Percentiles rank a stretch among this genome's conserved stretches.
Conservation (phyloP, 1,284 basidiomycete genomes). For the Irpex lacteus region DNA sequence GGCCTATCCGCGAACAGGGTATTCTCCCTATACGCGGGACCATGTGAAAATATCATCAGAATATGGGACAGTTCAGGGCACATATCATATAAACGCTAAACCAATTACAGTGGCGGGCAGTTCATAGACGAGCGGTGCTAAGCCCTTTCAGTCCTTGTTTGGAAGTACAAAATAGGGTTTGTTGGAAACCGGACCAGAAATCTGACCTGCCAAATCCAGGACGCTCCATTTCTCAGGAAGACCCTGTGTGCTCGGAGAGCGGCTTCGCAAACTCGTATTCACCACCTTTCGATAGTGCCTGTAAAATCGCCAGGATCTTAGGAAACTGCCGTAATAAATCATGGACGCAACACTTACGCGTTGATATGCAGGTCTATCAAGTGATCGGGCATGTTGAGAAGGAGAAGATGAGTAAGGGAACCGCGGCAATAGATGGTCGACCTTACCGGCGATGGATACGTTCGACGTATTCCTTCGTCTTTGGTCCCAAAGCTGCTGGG, state of each 20-base stretch:
- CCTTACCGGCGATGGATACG: constrained; percentile 30
- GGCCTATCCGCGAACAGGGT: not conserved
- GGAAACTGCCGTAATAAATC: not conserved
- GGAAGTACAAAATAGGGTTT: not conserved
- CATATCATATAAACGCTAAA: not conserved
- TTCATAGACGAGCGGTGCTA: not conserved
- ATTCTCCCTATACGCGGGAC: constrained; percentile 1
- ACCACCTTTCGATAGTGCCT: constrained; percentile 35
- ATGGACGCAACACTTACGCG: constrained; percentile 24
- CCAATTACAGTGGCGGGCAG: not conserved
- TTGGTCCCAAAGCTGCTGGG: constrained; percentile 23
- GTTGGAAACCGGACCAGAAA: not conserved
- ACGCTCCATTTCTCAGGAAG: not conserved
- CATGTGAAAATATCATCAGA: constrained; percentile 3
- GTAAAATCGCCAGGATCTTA: constrained; percentile 1
- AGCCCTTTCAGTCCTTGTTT: not conserved
- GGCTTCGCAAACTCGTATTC: constrained; percentile 29
- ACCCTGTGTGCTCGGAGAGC: constrained; percentile 7
- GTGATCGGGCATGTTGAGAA: not conserved
- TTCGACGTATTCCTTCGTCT: constrained; percentile 27
- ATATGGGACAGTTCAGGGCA: not conserved
- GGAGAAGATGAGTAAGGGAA: constrained; percentile 1
- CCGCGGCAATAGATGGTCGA: not conserved
- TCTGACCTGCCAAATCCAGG: not conserved
- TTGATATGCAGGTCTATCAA: constrained; percentile 34